A percentile compares a stretch with the other conserved stretches of the same genome.
Conservation (phyloP, 768 basidiomycete genomes). For the Kwoniella botswanensis region DNA sequence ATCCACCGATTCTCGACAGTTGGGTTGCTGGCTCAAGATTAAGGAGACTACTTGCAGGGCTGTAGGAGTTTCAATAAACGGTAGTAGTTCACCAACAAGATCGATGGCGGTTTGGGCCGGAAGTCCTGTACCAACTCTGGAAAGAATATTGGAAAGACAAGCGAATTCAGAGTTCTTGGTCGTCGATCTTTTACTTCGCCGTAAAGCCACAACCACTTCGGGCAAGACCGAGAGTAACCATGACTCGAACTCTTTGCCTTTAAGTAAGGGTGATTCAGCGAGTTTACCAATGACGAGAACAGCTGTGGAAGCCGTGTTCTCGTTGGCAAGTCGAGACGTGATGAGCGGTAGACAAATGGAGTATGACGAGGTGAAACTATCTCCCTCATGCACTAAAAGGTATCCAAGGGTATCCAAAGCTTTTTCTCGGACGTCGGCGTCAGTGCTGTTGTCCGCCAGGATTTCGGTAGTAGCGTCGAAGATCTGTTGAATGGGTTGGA, state of each 20-base stretch:
- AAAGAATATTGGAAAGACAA: conserved; percentile 66
- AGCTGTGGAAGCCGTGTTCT: conserved; percentile 58
- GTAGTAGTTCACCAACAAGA: conserved; percentile 74
- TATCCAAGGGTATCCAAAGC: conserved; percentile 85
- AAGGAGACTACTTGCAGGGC: conserved; percentile 59
- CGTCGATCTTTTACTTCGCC: conserved; percentile 76
- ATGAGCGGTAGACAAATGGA: conserved; percentile 51
- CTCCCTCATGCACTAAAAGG: conserved; percentile 84
- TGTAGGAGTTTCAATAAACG: conserved; percentile 72
- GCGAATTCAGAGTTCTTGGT: conserved; percentile 81
- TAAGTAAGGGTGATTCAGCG: conserved; percentile 61
- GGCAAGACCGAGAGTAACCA: conserved; percentile 84
- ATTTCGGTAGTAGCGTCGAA: conserved; percentile 76
- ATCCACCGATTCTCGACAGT: conserved; percentile 40
- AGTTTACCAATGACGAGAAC: conserved; percentile 83
- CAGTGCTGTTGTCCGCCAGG: conserved; percentile 79
- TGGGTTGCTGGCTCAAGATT: conserved; percentile 63
- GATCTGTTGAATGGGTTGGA: conserved; percentile 64
- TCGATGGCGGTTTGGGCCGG: conserved; percentile 68
- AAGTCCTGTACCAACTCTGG: conserved; percentile 43
- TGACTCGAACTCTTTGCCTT: conserved; percentile 50
- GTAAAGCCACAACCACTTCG: conserved; percentile 73
- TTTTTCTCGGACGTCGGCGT: conserved; percentile 81
- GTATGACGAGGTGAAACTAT: conserved; percentile 63
- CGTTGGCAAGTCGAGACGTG: conserved; percentile 54